Evolutionary conservation across 148 eudicot genomes (phyloP).

Genomic region (Camellia japonica): DNA sequence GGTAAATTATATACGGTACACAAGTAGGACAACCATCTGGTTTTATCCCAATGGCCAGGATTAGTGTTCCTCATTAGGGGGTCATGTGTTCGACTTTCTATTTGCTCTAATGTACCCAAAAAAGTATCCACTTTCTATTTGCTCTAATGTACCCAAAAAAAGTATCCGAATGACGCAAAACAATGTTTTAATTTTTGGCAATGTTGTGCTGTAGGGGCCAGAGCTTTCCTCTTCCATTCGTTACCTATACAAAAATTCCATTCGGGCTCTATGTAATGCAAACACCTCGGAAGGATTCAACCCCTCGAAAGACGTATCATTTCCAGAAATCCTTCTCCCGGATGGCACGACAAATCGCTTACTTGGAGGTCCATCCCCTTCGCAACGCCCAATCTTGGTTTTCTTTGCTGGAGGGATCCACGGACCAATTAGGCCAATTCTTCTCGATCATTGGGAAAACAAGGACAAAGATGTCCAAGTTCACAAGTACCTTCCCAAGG

Average conservation of each 20-base stretch:
- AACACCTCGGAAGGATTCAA: constrained; percentile 18
- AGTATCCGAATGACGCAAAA: not conserved
- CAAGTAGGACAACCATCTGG: no score
- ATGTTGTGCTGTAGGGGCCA: constrained; percentile 2
- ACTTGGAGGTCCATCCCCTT: constrained; percentile 17
- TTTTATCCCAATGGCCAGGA: no score
- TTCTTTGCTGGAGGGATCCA: constrained; percentile 20
- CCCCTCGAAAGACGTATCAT: constrained; percentile 14
- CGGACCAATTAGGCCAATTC: constrained; percentile 15
- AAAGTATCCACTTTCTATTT: no score
- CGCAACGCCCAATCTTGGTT: not conserved
- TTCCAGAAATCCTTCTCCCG: constrained; percentile 19
- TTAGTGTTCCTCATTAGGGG: no score
- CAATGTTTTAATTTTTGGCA: no score
- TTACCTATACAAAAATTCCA: constrained; percentile 12
- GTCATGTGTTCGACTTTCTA: no score
- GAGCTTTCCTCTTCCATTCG: constrained; percentile 10
- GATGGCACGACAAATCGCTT: constrained; percentile 11
- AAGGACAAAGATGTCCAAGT: constrained; percentile 11
- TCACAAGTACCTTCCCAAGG: constrained; percentile 15
- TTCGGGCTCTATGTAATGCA: constrained; percentile 19
- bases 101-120: no score
- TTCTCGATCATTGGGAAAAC: constrained; percentile 16
- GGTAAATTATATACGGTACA: no score
- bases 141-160: no score